These are phyloP conservation scores for Bipolaris bicolor DNA, from an alignment of 2,329 filamentous ascomycete species.

Conservation along the genomic window DNA sequence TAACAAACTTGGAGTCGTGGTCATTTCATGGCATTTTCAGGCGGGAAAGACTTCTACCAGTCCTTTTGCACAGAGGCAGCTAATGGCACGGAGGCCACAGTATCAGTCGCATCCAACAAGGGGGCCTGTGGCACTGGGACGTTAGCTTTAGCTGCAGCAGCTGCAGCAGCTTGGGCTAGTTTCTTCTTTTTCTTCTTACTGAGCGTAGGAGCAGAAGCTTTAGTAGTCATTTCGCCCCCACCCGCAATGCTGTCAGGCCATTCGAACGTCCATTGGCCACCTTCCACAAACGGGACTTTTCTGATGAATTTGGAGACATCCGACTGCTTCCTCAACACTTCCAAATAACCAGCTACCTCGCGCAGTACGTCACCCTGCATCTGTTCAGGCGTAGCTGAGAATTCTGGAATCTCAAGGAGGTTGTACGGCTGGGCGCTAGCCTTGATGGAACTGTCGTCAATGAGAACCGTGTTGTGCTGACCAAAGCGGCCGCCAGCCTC, in stretches of 20 bases:
- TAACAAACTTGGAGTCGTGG: not conserved
- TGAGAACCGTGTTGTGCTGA: conserved; percentile 84
- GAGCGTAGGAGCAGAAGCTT: conserved; percentile 12
- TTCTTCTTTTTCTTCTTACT: conserved; percentile 23
- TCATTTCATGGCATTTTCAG: not conserved
- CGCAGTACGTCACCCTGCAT: conserved; percentile 54
- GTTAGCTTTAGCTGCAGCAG: conserved; percentile 6
- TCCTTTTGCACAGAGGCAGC: conserved; percentile 9
- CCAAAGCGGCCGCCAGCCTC: conserved; percentile 63
- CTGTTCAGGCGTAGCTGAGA: conserved; percentile 57
- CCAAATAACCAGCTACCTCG: conserved; percentile 60
- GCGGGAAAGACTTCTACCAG: not conserved
- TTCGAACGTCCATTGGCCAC: conserved; percentile 36
- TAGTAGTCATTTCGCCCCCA: conserved; percentile 21
- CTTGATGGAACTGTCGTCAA: conserved; percentile 86
- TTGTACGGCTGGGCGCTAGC: conserved; percentile 84
- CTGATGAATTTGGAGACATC: conserved; percentile 70
- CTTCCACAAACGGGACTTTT: conserved; percentile 36
- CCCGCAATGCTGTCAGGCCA: conserved; percentile 27
- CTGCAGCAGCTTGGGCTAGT: conserved; percentile 3
- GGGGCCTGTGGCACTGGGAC: conserved; percentile 1
- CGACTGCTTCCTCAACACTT: conserved; percentile 56
- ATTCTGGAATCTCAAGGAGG: conserved; percentile 80
- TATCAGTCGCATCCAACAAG: conserved; percentile 4
- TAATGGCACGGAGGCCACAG: conserved; percentile 12